phyloP scores from a whole-genome alignment of 352 stramenopile genomes.

The Plasmopara muralis region DNA sequence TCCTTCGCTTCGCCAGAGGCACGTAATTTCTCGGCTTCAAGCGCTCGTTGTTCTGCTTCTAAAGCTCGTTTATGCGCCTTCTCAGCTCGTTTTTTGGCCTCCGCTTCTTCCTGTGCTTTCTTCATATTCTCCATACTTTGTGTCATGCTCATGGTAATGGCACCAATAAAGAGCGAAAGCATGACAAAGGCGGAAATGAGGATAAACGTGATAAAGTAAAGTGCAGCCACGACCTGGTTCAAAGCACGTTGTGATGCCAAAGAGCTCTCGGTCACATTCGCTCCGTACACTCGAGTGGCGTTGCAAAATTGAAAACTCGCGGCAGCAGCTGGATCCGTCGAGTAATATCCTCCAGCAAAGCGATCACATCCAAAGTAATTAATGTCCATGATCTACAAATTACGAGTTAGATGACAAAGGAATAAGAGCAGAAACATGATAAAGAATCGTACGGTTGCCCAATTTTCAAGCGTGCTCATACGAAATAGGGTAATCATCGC shows the following conservation, averaged over 20 bases:
- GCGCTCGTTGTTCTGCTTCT: conserved; percentile 40
- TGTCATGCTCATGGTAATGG: conserved; percentile 88
- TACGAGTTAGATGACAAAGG: conserved; percentile 6
- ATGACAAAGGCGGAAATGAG: conserved; percentile 85
- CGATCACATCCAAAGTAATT: conserved; percentile 75
- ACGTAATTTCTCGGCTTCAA: conserved; percentile 37
- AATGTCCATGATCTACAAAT: conserved; percentile 64
- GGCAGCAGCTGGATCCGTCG: conserved; percentile 25
- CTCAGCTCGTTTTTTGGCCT: conserved; percentile 48
- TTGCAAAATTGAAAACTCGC: conserved; percentile 59
- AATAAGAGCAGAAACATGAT: neutral
- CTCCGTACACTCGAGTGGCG: conserved; percentile 45
- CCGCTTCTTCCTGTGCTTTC: conserved; percentile 53
- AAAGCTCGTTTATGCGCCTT: conserved; percentile 50
- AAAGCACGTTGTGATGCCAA: conserved; percentile 29
- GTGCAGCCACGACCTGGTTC: conserved; percentile 49
- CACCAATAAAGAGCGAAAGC: conserved; percentile 87
- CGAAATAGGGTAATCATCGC: conserved; percentile 81
- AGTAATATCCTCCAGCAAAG: conserved; percentile 66
- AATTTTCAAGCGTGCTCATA: conserved; percentile 79
- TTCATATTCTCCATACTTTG: conserved; percentile 88
- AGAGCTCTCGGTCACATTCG: conserved; percentile 32
- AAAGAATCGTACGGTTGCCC: conserved; percentile 47
- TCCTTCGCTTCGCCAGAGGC: conserved; percentile 12
- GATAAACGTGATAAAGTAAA: conserved; percentile 87